phyloP scores from a whole-genome alignment of 345 rosid species.

The Capsella bursapastoris region DNA sequence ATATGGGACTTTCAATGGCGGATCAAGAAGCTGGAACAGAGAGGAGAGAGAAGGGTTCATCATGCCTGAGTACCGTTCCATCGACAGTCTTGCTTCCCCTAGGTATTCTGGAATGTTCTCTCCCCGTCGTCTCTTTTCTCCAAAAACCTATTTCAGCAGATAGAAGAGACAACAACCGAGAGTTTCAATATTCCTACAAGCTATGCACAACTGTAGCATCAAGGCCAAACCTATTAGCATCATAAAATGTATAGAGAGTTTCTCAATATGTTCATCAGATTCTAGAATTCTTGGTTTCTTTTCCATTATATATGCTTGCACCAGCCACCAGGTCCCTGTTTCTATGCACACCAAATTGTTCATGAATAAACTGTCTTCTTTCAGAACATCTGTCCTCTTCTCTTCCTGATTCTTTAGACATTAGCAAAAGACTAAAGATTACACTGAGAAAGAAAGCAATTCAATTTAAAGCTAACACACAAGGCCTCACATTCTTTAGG shows the following conservation, averaged over 20 bases:
- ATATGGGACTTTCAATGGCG: constrained; percentile 61
- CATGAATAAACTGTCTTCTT: constrained; percentile 29
- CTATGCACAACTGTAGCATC: constrained; percentile 17
- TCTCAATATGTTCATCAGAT: constrained; percentile 26
- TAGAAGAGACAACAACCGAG: constrained; percentile 12
- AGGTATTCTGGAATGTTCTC: constrained; percentile 73
- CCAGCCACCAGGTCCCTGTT: neutral
- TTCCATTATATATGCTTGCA: constrained; percentile 1
- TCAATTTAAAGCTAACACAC: neutral
- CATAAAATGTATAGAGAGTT: constrained; percentile 24
- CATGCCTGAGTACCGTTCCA: constrained; percentile 57
- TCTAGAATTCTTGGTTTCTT: constrained; percentile 30
- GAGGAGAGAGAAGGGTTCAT: constrained; percentile 60
- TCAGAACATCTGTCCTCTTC: neutral
- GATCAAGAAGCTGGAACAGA: constrained; percentile 29
- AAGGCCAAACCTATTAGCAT: neutral
- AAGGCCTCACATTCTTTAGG: neutral
- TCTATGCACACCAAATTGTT: constrained; percentile 32
- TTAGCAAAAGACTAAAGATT: neutral
- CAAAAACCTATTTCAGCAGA: constrained; percentile 51
- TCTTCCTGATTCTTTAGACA: neutral
- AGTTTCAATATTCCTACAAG: constrained; percentile 5
- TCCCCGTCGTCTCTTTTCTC: constrained; percentile 73
- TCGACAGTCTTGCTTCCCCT: constrained; percentile 70
- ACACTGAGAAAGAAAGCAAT: neutral